Percentiles rank a stretch among this genome's conserved stretches.
phyloP scores from a whole-genome alignment of 2,329 filamentous ascomycete species.

The Alternaria brassicae region DNA sequence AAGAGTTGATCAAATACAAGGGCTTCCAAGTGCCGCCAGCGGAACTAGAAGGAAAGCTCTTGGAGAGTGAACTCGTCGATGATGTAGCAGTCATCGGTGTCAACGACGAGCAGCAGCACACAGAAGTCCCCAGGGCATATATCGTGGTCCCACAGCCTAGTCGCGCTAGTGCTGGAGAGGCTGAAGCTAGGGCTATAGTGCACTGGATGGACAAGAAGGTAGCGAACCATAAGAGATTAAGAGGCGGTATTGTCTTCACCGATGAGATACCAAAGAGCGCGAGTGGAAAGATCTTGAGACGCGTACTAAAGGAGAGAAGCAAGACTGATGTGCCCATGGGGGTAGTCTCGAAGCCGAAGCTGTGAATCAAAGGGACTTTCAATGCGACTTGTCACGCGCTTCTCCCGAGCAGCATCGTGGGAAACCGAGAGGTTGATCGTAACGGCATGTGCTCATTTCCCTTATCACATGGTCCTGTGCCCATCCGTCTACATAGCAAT shows the following conservation, averaged over 20 bases:
- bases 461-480: no score
- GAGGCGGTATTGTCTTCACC: conserved; percentile 51
- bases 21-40: conserved; percentile 42
- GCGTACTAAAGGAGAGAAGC: conserved; percentile 31
- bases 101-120: conserved; percentile 35
- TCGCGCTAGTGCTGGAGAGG: conserved; percentile 14
- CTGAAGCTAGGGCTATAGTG: conserved; percentile 22
- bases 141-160: conserved; percentile 29
- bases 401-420: no score
- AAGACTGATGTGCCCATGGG: conserved; percentile 26
- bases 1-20: conserved; percentile 45
- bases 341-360: conserved; percentile 19
- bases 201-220: conserved; percentile 34
- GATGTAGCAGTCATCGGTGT: conserved; percentile 40
- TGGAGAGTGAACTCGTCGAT: conserved; percentile 33
- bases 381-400: background rate
- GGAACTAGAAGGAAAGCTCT: conserved; percentile 38
- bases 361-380: conserved; percentile 5
- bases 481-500: no score
- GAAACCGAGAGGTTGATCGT: no score
- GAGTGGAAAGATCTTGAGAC: conserved; percentile 56
- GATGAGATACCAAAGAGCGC: conserved; percentile 57
- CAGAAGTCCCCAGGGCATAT: conserved; percentile 40
- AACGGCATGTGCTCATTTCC: no score
- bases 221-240: conserved; percentile 38